Evolutionary conservation across 345 rosid genomes (phyloP).

Genomic region (Carallia pectinifolia): DNA sequence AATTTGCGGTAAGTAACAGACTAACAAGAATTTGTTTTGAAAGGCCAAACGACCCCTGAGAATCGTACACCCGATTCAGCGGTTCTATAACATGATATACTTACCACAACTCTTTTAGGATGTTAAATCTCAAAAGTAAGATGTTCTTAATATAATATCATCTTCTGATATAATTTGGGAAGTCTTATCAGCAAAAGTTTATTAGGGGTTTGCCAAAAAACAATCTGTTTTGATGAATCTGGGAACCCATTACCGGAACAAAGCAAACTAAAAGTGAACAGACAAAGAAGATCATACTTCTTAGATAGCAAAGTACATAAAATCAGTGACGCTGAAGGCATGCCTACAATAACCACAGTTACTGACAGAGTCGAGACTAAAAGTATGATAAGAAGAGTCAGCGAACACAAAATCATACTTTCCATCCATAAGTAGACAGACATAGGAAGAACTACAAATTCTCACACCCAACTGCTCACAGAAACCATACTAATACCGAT

Average conservation of each 20-base stretch:
- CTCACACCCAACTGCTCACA: conserved; percentile 10
- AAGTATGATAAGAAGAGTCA: conserved; percentile 5
- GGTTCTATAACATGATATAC: no score
- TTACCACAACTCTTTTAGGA: no score
- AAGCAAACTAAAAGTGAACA: neutral
- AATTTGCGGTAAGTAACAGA: neutral
- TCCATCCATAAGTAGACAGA: conserved; percentile 15
- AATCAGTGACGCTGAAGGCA: conserved; percentile 12
- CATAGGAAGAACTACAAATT: conserved; percentile 16
- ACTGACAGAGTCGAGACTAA: conserved; percentile 22
- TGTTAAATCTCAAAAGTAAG: no score
- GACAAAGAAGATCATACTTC: conserved; percentile 22
- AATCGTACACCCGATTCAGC: no score
- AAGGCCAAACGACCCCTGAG: no score
- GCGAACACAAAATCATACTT: conserved; percentile 17
- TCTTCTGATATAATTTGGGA: no score
- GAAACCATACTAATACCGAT: conserved; percentile 37
- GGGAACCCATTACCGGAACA: neutral
- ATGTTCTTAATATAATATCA: no score
- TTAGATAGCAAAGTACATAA: conserved; percentile 22
- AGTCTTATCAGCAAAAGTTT: no score
- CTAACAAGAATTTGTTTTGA: neutral
- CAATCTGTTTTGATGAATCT: no score
- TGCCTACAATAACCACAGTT: conserved; percentile 12
- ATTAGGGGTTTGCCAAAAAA: no score